Evolutionary conservation across 169 alveolate species (phyloP), one percentile per base, ranked within the genome.

Genomic region (Cryptosporidium muris): DNA sequence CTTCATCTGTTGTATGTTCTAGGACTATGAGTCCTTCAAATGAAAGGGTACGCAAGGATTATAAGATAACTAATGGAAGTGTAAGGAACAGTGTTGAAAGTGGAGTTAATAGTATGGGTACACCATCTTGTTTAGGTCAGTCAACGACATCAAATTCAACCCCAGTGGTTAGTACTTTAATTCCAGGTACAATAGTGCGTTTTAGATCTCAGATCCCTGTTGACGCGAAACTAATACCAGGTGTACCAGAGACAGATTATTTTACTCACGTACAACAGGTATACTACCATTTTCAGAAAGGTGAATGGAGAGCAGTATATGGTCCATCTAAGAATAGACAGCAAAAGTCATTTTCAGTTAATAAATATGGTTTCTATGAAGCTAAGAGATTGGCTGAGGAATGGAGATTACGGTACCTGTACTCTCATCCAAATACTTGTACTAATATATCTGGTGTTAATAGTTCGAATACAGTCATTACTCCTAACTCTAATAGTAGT

Each of bases 301-400:
- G 85, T 7, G 85, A 74, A 42, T 74, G 85, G 85, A 38, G 85
- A 12, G 85, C 85, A 4, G 85, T 74, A 43, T 74, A 74, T 60
- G 85, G 85, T 54, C 85, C 85, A 9, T 74, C 85, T 25, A 74
- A 74, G 25, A 74, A 74, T 51, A 74, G 85, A 74, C 85, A 74
- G 51, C 85, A 74, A 58, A 74, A 74, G 14, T 74, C 85, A 2
- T 74, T 74, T 60, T 74, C 85, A 2, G 85, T 74, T 2, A 74
- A 74, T 11, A 74, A 74, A 25, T 74, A 74, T 47, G 85, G 85
- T 5, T 74, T 74, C 49, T 74, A 74, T 11, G 85, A 74, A 43
- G 85, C 85, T 3, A 74, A 74, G 11, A 43, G 85, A 0, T 68
- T 74, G 8, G 85, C 85, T 5, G 85, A 74, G 38, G 85, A 74